Conservation (phyloP, 257 asterid genomes). For the Echium plantagineum region DNA sequence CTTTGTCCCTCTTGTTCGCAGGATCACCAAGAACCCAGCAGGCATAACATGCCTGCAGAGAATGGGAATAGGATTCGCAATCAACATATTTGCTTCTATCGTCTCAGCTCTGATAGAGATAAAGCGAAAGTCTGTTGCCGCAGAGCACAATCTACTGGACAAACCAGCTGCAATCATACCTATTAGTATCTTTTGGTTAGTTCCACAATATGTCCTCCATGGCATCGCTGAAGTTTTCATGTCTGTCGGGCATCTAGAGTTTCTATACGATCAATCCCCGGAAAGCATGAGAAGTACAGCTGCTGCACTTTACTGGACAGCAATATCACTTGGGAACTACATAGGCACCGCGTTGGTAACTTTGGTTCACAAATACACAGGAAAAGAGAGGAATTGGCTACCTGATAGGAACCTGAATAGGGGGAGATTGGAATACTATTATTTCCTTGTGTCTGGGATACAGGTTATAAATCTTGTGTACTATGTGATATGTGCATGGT, state of each 20-base stretch:
- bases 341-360: slow-evolving; percentile 44
- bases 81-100: slow-evolving; percentile 39
- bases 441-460: slow-evolving; percentile 53
- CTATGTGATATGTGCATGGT: slow-evolving; percentile 46
- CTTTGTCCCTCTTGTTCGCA: slow-evolving; percentile 48
- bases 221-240: slow-evolving; percentile 63
- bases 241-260: slow-evolving; percentile 62
- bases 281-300: slow-evolving; percentile 88
- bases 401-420: slow-evolving; percentile 59
- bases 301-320: slow-evolving; percentile 50
- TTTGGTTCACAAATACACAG: slow-evolving; percentile 41
- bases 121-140: slow-evolving; percentile 46
- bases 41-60: slow-evolving; percentile 69
- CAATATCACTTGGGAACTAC: slow-evolving; percentile 50
- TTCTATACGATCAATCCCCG: slow-evolving; percentile 67
- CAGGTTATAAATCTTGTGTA: slow-evolving; percentile 50
- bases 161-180: slow-evolving; percentile 46
- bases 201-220: slow-evolving; percentile 61
- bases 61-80: slow-evolving; percentile 58
- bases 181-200: slow-evolving; percentile 56
- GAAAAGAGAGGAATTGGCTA: slow-evolving; percentile 44
- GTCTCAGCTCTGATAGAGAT: slow-evolving; percentile 53
- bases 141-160: slow-evolving; percentile 34
- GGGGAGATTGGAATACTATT: slow-evolving; percentile 53
- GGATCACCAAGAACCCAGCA: slow-evolving; percentile 32